Base-by-base conservation (phyloP, 1,284 basidiomycete species). In the Thelephora terrestris region DNA sequence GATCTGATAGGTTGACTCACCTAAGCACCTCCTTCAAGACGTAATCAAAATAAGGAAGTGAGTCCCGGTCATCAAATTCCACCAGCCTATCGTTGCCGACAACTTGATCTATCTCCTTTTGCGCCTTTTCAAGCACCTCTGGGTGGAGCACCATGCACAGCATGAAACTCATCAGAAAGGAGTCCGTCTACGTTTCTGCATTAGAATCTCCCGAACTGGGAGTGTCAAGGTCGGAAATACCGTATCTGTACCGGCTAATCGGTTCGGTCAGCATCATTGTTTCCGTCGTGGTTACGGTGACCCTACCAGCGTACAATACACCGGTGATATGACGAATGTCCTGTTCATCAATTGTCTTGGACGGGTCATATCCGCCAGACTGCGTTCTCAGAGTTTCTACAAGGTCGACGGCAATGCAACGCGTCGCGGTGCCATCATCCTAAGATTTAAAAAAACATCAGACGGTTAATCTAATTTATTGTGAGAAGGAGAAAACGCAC, bases 271-370 rank as follows among this genome's bases (percentile, higher is more conserved):
- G 21, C 52, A 60, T 53, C 54, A 68, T 68, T 40, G 71, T 74
- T 50, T 73, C 29, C 23, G 23, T 46, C 20, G n/a, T 20, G 7
- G 40, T 17, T 25, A 43, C 12, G 5, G 10, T 46, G 18, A 29
- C 18, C 53, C 35, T 43, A 64, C 65, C 65, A 52, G 69, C 71
- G 58, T 71, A 76, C 43, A 79, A 61, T 10, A 72, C 74, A 16
- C 71, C 76, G 36, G 76, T 75, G 21, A 73, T 69, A 32, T 75
- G 75, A 63, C 73, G 76, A 57, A 79, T 78, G 57, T 76, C 75
- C 50, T 70, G 67, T 54, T 77, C 76, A 47, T 75, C 74, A 20
- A 42, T 17, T 2, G 25, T 42, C 25, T 42, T 52, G 39, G 10
- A 53, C 4, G 37, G 27, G 40, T 10, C 16, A n/a, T 32, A 27